Percentiles rank a stretch among this genome's conserved stretches.
These are phyloP conservation scores for Podospora didyma DNA, from an alignment of 495 filamentous ascomycete species.

Conservation along the genomic window DNA sequence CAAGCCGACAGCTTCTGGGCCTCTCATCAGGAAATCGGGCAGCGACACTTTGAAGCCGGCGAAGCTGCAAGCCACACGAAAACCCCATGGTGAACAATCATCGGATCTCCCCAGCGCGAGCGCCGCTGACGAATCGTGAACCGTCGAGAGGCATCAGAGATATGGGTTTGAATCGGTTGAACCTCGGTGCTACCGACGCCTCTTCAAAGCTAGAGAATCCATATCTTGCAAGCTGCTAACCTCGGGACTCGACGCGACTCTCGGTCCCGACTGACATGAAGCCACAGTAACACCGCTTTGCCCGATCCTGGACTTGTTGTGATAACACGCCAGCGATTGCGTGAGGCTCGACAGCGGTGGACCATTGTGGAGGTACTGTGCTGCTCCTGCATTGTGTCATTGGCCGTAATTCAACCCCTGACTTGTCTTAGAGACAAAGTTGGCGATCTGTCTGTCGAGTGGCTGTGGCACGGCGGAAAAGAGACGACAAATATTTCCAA, in stretches of 20 bases:
- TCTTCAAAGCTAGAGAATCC: background rate
- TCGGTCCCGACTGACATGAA: background rate
- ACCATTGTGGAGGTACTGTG: background rate
- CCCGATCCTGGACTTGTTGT: background rate
- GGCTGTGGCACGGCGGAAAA: background rate
- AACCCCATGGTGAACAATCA: background rate
- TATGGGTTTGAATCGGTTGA: background rate
- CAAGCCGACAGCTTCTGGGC: background rate
- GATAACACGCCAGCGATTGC: background rate
- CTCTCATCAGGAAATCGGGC: too few relatives aligned
- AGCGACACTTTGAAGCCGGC: background rate
- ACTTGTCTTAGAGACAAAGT: too few relatives aligned
- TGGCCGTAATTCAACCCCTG: background rate
- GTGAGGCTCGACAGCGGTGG: slow-evolving; percentile 7
- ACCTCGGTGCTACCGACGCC: background rate
- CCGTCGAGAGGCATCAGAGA: background rate
- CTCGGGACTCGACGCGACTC: background rate
- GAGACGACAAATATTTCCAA: background rate
- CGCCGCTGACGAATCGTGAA: background rate
- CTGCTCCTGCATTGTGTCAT: slow-evolving; percentile 8
- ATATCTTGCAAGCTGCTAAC: too few relatives aligned
- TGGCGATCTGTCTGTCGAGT: background rate
- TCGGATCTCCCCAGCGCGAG: background rate
- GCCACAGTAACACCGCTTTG: background rate
- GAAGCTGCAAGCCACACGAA: background rate